Base-by-base conservation (phyloP, 2,329 filamentous ascomycete genomes). In the Penicillium griseofulvum region DNA sequence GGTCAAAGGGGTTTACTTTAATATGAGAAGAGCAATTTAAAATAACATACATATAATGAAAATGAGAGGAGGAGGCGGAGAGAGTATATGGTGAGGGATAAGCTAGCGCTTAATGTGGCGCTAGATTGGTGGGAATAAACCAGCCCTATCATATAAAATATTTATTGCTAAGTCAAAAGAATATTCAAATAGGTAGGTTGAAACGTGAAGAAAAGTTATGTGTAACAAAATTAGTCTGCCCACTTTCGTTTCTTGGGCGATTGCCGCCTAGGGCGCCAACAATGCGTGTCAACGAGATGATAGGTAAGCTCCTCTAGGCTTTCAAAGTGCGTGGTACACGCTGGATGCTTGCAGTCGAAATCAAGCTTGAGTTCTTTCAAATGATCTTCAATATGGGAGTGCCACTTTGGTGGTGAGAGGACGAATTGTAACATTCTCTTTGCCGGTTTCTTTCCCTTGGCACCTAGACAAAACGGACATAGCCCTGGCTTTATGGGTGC, bases 401-500 rank as follows among this genome's bases (percentile, higher is more conserved):
- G 33, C 49, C 6, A 52, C n/a, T 52, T 19, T 17, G 34, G 49
- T 36, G 26, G 41, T 26, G 12, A 33, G 16, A 37, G 19, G 24
- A 54, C 14, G 26, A 49, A 54, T 49, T 54, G 22, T 39, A 24
- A 28, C 31, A 54, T 54, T 42, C 52, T 38, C 38, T 41, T 49
- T 38, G n/a, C 38, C 9, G 39, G 52, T 28, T 29, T 43, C 29
- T 36, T 6, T 37, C 19, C 44, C 22, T 14, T 50, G 11, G 49
- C 26, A 24, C 55, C 50, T 12, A 62, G 41, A 29, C 41, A 60
- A 44, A 62, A 61, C 28, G 36, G 55, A 26, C 31, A 60, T 19
- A 54, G 50, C n/a, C 47, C 55, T 39, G 33, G 29, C 43, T 61
- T 62, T 24, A 54, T 52, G 8, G 57, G 44, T 29, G 28, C 36